Evolutionary conservation across 805 yeast species (phyloP), one percentile per base, ranked within the genome.

Genomic region (Metschnikowia santaceciliae): DNA sequence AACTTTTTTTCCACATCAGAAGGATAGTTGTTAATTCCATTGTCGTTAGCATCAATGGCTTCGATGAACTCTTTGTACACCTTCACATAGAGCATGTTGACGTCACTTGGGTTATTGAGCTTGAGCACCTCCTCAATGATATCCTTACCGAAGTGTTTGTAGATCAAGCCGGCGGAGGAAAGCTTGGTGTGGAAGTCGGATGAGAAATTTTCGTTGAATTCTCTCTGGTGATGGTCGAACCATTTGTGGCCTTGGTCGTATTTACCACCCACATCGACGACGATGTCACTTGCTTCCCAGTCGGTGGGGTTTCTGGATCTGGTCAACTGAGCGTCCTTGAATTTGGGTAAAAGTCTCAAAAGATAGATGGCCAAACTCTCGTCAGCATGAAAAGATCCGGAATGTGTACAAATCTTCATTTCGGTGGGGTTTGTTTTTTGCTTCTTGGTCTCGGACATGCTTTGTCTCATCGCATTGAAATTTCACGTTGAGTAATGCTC

Each of bases 151-250:
- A 76, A 88, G 68, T 88, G 92, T 65, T 91, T 92, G 76, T 85
- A 94, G 17, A 94, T 83, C 54, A 94, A 77, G 23, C 99, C 99
- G 7, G 99, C 99, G 51, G 96, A 87, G 17, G 96, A 86, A 57
- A 94, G 77, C 68, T 90, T 91, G 47, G 98, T 94, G 53, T 73
- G 67, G 64, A 75, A 86, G 7, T 75, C 70, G 1, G 66, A 75
- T 22, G 80, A 80, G 64, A 94, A 92, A 4, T 86, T 82, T 59
- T 86, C 91, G 32, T 72, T 70, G 63, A 94, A 94, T 17, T 87
- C 98, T 56, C 97, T 81, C 74, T 94, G 99, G 71, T 94, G 99
- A 66, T 94, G 99, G 67, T 94, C 99, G 67, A 89, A 92, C 67
- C 77, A 88, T 70, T 91, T 91, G 39, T 74, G 75, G 13, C 86